A percentile compares a stretch with the other conserved stretches of the same genome.
Evolutionary conservation across 306 rosid species (phyloP).

Genomic region (Acacia crassicarpa): DNA sequence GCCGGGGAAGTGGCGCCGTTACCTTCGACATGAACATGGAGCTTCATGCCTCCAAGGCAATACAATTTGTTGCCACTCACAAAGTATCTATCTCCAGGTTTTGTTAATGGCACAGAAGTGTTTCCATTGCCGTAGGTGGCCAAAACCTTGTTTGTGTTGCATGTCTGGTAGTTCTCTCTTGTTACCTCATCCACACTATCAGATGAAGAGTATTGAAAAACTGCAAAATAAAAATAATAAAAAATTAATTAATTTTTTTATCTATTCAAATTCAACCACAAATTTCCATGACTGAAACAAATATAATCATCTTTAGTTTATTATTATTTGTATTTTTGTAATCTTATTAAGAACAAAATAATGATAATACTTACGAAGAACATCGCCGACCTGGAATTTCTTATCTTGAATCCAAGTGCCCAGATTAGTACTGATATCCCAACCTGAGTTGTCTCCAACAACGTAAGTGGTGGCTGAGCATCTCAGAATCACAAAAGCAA

Average conservation of each 20-base stretch:
- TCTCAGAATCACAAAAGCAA: conserved; percentile 34
- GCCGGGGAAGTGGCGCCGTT: conserved; percentile 45
- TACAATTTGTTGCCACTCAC: conserved; percentile 65
- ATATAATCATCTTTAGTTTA: not conserved
- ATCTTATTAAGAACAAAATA: not conserved
- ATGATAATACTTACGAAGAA: conserved; percentile 48
- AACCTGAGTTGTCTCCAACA: conserved; percentile 89
- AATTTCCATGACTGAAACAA: not conserved
- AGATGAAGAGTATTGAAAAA: conserved; percentile 76
- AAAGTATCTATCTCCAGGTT: conserved; percentile 66
- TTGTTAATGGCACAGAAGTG: conserved; percentile 65
- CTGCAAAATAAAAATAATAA: conserved; percentile 31
- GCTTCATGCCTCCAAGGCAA: conserved; percentile 92
- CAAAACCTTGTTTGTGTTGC: conserved; percentile 68
- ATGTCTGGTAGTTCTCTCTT: conserved; percentile 46
- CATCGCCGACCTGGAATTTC: conserved; percentile 62
- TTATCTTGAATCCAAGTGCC: conserved; percentile 64
- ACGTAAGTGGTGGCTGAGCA: conserved; percentile 61
- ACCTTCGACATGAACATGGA: conserved; percentile 49
- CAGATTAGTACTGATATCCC: conserved; percentile 91
- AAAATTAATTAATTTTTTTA: not conserved
- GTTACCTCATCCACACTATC: conserved; percentile 62
- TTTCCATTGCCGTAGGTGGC: conserved; percentile 55
- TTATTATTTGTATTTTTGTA: too few relatives aligned
- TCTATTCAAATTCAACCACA: not conserved